These are phyloP conservation scores for Boletus vinaceobasis DNA, from an alignment of 768 basidiomycete genomes.

Conservation along the genomic window DNA sequence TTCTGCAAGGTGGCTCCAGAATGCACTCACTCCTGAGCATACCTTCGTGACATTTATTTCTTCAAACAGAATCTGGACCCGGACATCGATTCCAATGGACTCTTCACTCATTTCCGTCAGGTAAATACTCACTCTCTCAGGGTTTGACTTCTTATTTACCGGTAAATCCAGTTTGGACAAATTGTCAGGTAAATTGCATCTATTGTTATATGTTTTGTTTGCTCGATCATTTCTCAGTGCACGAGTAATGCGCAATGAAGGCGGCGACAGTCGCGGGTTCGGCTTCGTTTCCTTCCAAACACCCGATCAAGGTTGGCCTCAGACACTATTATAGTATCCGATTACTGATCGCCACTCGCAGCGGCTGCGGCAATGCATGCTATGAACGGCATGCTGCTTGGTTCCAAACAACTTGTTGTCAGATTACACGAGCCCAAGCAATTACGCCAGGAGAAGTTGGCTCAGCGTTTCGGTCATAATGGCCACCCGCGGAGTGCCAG, in stretches of 20 bases:
- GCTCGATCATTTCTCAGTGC: slow-evolving; percentile 48
- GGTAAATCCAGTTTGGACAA: slow-evolving; percentile 64
- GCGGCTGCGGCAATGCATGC: slow-evolving; percentile 69
- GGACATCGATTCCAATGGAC: slow-evolving; percentile 77
- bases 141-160: slow-evolving; percentile 15
- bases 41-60: neutral
- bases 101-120: slow-evolving; percentile 80
- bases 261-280: slow-evolving; percentile 78
- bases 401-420: slow-evolving; percentile 77
- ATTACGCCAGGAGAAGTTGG: slow-evolving; percentile 84
- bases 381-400: slow-evolving; percentile 77
- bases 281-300: slow-evolving; percentile 88
- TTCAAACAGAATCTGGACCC: slow-evolving; percentile 72
- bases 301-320: slow-evolving; percentile 67
- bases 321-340: neutral
- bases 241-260: slow-evolving; percentile 87
- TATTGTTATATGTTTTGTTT: neutral
- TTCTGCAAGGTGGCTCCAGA: slow-evolving; percentile 68
- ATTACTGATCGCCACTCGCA: slow-evolving; percentile 28
- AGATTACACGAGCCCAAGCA: slow-evolving; percentile 90
- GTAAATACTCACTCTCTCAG: slow-evolving; percentile 33
- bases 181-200: slow-evolving; percentile 69
- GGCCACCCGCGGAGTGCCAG: slow-evolving; percentile 78
- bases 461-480: slow-evolving; percentile 75
- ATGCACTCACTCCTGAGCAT: slow-evolving; percentile 11